phyloP scores from a whole-genome alignment of 1,284 basidiomycete species.

The Calocybe gambosa region DNA sequence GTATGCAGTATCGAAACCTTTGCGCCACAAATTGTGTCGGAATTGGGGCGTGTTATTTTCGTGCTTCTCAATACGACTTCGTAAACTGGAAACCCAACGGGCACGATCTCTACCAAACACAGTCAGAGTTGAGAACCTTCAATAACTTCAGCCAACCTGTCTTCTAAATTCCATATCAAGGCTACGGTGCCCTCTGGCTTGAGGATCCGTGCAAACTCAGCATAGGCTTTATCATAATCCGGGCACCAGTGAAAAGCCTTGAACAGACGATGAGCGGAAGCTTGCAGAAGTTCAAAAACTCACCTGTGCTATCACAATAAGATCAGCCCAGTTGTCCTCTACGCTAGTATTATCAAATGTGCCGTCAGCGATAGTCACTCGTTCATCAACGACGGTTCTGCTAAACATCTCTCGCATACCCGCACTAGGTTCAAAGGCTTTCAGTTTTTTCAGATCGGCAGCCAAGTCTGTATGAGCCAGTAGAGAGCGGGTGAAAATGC shows the following conservation, averaged over 20 bases:
- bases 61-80: conserved; percentile 58
- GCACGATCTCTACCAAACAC: conserved; percentile 42
- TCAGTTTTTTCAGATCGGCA: conserved; percentile 41
- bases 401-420: conserved; percentile 65
- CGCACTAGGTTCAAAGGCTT: conserved; percentile 66
- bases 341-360: conserved; percentile 58
- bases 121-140: not conserved
- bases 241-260: conserved; percentile 83
- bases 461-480: conserved; percentile 56
- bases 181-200: conserved; percentile 61
- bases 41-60: conserved; percentile 70
- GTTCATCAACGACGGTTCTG: conserved; percentile 42
- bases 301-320: conserved; percentile 72
- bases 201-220: conserved; percentile 66
- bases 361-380: conserved; percentile 50
- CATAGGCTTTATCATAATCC: conserved; percentile 56
- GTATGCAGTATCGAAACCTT: conserved; percentile 56
- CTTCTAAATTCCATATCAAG: conserved; percentile 77
- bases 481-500: conserved; percentile 73
- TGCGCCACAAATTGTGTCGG: conserved; percentile 63
- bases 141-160: conserved; percentile 37
- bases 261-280: conserved; percentile 3
- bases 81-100: conserved; percentile 63
- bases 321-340: conserved; percentile 63
- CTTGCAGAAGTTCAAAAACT: not conserved